Conservation (phyloP, 2,329 filamentous ascomycete species). For the Zasmidium cellare region DNA sequence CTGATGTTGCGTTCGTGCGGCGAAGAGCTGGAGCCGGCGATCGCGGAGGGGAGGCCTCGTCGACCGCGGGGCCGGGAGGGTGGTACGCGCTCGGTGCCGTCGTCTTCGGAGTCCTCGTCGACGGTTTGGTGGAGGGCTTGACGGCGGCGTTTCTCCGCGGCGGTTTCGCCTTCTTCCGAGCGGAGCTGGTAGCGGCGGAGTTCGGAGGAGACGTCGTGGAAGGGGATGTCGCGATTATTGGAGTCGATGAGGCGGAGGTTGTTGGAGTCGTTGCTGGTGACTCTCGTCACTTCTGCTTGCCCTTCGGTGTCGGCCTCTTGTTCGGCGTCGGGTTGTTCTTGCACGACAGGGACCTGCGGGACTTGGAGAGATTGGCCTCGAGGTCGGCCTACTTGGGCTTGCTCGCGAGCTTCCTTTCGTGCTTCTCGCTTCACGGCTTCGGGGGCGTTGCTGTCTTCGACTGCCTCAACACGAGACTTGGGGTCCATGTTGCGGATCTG, state of each 20-base stretch:
- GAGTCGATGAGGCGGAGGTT: slow-evolving; percentile 48
- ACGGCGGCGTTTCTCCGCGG: slow-evolving; percentile 46
- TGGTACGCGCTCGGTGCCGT: slow-evolving; percentile 40
- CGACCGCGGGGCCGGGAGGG: slow-evolving; percentile 20
- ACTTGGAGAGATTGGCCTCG: slow-evolving; percentile 6
- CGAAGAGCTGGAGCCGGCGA: slow-evolving; percentile 6
- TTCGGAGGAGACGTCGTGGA: slow-evolving; percentile 44
- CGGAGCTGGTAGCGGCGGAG: slow-evolving; percentile 19
- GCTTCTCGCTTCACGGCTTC: slow-evolving; percentile 50
- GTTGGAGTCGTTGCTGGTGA: slow-evolving; percentile 42
- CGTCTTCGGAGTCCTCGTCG: slow-evolving; percentile 39
- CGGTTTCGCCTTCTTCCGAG: slow-evolving; percentile 31
- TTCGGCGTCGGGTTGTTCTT: slow-evolving; percentile 23
- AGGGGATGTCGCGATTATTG: slow-evolving; percentile 47
- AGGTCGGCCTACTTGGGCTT: slow-evolving; percentile 19
- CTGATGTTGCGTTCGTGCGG: slow-evolving; percentile 23
- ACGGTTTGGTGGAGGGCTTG: slow-evolving; percentile 31
- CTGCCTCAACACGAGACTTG: slow-evolving; percentile 56
- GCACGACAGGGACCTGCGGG: slow-evolving; percentile 23
- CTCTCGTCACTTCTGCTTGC: slow-evolving; percentile 32
- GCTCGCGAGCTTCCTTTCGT: slow-evolving; percentile 41
- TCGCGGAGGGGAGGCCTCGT: not conserved
- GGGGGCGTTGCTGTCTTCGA: slow-evolving; percentile 50
- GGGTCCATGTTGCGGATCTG: slow-evolving; percentile 73
- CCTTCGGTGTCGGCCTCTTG: not conserved